Evolutionary conservation across 208 protist species (phyloP).

Genomic region (Entamoeba moshkovskii): DNA sequence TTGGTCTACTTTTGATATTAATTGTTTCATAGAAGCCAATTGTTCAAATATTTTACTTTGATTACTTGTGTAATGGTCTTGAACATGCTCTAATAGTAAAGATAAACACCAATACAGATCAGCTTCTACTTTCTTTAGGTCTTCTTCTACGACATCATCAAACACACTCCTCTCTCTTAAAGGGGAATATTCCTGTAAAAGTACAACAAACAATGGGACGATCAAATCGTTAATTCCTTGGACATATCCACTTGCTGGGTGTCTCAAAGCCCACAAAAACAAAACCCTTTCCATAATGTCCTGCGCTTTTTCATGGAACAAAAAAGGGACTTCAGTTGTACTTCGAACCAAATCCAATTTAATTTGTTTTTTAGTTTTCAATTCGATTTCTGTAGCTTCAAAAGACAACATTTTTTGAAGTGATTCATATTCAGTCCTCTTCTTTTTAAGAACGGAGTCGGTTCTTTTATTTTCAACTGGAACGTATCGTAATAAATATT

Average conservation of each 20-base stretch:
- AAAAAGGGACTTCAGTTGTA: neutral
- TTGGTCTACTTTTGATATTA: conserved; percentile 8
- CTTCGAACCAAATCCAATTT: neutral
- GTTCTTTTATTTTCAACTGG: neutral
- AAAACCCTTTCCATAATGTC: conserved; percentile 19
- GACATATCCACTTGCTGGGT: conserved; percentile 29
- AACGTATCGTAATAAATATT: neutral
- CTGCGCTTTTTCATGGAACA: neutral
- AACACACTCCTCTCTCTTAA: neutral
- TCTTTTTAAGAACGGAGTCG: neutral
- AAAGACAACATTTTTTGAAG: neutral
- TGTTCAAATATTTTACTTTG: neutral
- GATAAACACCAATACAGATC: conserved; percentile 22
- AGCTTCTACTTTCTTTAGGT: conserved; percentile 5
- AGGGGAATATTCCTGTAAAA: neutral
- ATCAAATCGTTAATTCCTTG: conserved; percentile 16
- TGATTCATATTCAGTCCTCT: neutral
- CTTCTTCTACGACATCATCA: neutral
- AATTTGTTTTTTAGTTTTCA: neutral
- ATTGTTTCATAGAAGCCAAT: neutral
- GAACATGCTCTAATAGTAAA: conserved; percentile 8
- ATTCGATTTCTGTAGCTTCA: neutral
- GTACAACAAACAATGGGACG: neutral
- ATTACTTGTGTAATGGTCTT: conserved; percentile 22
- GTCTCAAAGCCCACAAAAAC: conserved; percentile 21